Evolutionary conservation across 1,139 yeast genomes (phyloP).

Genomic region (Geotrichum aggregatum): DNA sequence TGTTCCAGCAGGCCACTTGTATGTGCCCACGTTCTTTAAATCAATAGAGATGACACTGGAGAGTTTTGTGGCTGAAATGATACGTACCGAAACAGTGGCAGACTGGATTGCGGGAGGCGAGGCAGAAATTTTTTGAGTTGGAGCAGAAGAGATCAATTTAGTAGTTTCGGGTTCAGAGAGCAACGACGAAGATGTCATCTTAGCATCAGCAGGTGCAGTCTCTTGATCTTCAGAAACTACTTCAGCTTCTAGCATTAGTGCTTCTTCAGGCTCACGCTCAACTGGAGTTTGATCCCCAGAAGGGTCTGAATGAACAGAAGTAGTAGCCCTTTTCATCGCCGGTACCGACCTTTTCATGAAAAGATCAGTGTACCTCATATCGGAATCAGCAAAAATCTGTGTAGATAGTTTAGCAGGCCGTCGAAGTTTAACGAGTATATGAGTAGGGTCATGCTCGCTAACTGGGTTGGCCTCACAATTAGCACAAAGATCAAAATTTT

Average conservation of each 20-base stretch:
- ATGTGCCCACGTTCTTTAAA: not conserved
- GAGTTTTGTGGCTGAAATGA: not conserved
- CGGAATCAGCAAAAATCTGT: no score
- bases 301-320: not conserved
- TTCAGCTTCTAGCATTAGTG: no score
- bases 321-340: no score
- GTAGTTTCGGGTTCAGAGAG: no score
- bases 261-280: no score
- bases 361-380: no score
- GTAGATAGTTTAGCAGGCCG: not conserved
- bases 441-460: slow-evolving; percentile 27
- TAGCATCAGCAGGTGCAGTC: no score
- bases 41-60: not conserved
- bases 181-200: no score
- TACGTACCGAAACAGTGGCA: not conserved
- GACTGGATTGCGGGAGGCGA: not conserved
- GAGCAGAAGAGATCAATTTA: no score
- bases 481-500: slow-evolving; percentile 51
- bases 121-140: not conserved
- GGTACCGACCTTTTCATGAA: no score
- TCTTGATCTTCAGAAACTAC: not conserved
- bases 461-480: slow-evolving; percentile 41
- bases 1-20: slow-evolving; percentile 13
- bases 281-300: not conserved
- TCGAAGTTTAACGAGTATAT: slow-evolving; percentile 29